Evolutionary conservation across 2,329 filamentous ascomycete genomes (phyloP).

Genomic region (Aspergillus sp.): DNA sequence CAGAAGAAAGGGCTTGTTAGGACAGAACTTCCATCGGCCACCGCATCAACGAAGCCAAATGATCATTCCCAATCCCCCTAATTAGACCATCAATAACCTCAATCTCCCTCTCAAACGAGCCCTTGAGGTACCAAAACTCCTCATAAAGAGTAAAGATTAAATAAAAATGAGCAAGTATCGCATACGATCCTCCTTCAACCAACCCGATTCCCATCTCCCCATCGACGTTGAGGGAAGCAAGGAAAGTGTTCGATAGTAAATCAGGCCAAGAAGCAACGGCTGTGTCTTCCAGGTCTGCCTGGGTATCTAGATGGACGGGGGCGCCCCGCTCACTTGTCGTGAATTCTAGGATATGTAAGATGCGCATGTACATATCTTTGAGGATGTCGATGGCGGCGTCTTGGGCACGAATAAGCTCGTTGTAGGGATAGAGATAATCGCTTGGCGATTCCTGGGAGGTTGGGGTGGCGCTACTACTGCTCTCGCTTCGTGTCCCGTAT

Average conservation of each 20-base stretch:
- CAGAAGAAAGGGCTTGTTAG: too few relatives aligned
- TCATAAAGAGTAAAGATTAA: slow-evolving; percentile 3
- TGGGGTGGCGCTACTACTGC: neutral
- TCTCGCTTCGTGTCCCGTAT: neutral
- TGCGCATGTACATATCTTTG: slow-evolving; percentile 9
- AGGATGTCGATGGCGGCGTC: slow-evolving; percentile 4
- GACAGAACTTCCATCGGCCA: slow-evolving; percentile 6
- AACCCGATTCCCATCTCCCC: neutral
- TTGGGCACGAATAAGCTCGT: slow-evolving; percentile 2
- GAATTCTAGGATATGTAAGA: slow-evolving; percentile 10
- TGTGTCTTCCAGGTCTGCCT: slow-evolving; percentile 13
- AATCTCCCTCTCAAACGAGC: slow-evolving; percentile 2
- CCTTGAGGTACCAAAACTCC: slow-evolving; percentile 3
- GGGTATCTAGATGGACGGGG: slow-evolving; percentile 7
- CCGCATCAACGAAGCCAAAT: neutral
- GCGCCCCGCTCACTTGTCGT: neutral
- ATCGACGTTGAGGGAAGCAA: slow-evolving; percentile 5
- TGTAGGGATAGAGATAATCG: neutral
- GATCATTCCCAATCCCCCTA: neutral
- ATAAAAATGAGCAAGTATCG: slow-evolving; percentile 15
- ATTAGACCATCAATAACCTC: slow-evolving; percentile 1
- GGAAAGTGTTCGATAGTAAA: slow-evolving; percentile 7
- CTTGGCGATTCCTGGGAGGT: neutral
- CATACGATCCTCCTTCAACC: slow-evolving; percentile 3
- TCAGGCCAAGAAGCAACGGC: slow-evolving; percentile 12